These are phyloP conservation scores for Claviceps maximensis DNA, from an alignment of 2,329 filamentous ascomycete species.

Conservation along the genomic window DNA sequence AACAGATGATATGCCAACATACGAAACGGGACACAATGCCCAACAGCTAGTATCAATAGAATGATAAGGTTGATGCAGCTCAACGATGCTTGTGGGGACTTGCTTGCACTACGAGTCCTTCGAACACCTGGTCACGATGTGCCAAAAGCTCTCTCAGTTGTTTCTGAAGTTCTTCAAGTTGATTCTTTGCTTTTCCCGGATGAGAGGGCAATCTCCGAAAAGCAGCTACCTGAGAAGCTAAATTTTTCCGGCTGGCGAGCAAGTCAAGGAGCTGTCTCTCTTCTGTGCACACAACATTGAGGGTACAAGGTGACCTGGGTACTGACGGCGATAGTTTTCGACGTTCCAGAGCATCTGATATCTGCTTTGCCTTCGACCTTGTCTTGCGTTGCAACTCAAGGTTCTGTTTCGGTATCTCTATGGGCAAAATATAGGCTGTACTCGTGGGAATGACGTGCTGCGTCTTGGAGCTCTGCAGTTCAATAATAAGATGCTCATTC, in stretches of 20 bases:
- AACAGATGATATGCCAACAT: background rate
- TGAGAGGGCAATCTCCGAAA: constrained; percentile 66
- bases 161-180: constrained; percentile 52
- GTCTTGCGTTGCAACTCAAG: constrained; percentile 58
- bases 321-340: constrained; percentile 26
- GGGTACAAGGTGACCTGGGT: constrained; percentile 26
- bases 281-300: constrained; percentile 45
- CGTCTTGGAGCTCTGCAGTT: constrained; percentile 27
- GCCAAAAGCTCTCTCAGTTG: constrained; percentile 49
- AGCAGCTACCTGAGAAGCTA: constrained; percentile 48
- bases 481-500: constrained; percentile 39
- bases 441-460: constrained; percentile 30
- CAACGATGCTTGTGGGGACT: constrained; percentile 33
- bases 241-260: constrained; percentile 39
- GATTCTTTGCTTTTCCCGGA: constrained; percentile 50
- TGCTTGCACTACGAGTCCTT: constrained; percentile 52
- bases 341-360: constrained; percentile 48
- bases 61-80: constrained; percentile 5
- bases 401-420: constrained; percentile 55
- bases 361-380: constrained; percentile 50
- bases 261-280: constrained; percentile 47
- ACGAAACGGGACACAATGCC: background rate
- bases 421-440: constrained; percentile 37
- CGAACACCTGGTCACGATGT: constrained; percentile 61
- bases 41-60: background rate